A percentile compares a stretch with the other conserved stretches of the same genome.
phyloP scores from a whole-genome alignment of 352 stramenopile species.

The Nothophytophthora sp. region DNA sequence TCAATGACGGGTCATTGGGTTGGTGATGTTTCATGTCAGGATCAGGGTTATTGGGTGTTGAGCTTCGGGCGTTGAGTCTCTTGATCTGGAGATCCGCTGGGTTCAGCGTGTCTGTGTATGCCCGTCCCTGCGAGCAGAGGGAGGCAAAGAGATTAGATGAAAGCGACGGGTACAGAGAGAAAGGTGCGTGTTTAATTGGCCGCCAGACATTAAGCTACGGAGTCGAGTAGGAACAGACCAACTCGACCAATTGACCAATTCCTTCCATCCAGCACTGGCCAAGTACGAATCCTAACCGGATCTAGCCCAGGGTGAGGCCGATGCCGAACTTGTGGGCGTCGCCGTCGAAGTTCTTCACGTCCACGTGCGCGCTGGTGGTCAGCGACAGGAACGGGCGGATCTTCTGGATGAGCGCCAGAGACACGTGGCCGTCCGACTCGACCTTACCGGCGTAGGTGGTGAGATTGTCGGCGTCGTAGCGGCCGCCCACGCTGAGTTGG shows the following conservation, averaged over 20 bases:
- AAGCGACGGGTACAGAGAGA: slow-evolving; percentile 14
- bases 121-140: no score
- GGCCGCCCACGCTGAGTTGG: slow-evolving; percentile 77
- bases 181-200: slow-evolving; percentile 27
- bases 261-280: slow-evolving; percentile 18
- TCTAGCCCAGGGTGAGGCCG: slow-evolving; percentile 83
- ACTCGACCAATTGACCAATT: slow-evolving; percentile 9
- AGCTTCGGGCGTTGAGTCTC: no score
- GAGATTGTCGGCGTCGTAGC: slow-evolving; percentile 80
- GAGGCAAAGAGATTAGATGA: neutral
- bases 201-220: slow-evolving; percentile 24
- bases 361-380: slow-evolving; percentile 84
- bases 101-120: no score
- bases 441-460: slow-evolving; percentile 88
- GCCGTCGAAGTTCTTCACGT: slow-evolving; percentile 92
- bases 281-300: slow-evolving; percentile 20
- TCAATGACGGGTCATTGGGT: no score
- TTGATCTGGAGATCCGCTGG: no score
- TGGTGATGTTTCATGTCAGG: no score
- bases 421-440: slow-evolving; percentile 87
- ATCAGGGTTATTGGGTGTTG: no score
- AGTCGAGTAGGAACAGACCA: neutral
- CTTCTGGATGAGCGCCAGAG: slow-evolving; percentile 85
- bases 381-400: slow-evolving; percentile 84
- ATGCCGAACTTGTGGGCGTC: slow-evolving; percentile 92